Base-by-base conservation (phyloP, 2,329 filamentous ascomycete genomes). In the Aaosphaeria arxii region DNA sequence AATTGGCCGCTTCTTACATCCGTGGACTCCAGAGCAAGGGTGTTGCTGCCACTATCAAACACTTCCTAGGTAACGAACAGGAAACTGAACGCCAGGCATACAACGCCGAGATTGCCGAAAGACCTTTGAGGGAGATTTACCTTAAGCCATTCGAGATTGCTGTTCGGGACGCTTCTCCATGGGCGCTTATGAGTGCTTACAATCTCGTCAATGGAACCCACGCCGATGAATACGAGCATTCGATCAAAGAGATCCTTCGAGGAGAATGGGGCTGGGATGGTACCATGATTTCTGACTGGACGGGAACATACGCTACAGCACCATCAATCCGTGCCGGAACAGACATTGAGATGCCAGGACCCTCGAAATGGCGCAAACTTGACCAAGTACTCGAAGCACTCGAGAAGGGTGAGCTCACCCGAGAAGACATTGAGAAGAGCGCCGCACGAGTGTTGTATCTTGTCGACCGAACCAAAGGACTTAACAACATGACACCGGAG, bases 41-140 rank as follows among this genome's bases (percentile, higher is more conserved):
- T 1, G 80, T 94, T 35, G 84, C 85, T 6, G 87, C 89, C 7
- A 89, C 88, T 0, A 84, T 91, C 56, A 94, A 94, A 74, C 89
- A 87, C 64, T 88, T 87, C 52, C 83, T 86, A 13, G 83, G 77
- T n/a, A 89, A 89, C 49, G 86, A 89, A 63, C 83, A 88, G 62
- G 86, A 89, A 66, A 88, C 86, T 0, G 73, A 84, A 60, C 78
- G 85, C 45, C 74, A 85, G 55, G 84, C 80, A 0, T 79, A 87
- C 50, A 78, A 88, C 64, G 83, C 84, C 3, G 71, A 82, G 30
- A 76, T 89, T 42, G 77, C 81, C 30, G 85, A 89, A 57, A 75
- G 86, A 33, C 77, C 85, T 3, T 70, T 89, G 30, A 77, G 86
- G 30, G 86, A 89, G 62, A 73, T 89, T 1, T 89, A 89, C 55